Evolutionary conservation across 2,329 filamentous ascomycete genomes (phyloP), one percentile per base, ranked within the genome.

Genomic region (Aspergillus pseudotamarii): DNA sequence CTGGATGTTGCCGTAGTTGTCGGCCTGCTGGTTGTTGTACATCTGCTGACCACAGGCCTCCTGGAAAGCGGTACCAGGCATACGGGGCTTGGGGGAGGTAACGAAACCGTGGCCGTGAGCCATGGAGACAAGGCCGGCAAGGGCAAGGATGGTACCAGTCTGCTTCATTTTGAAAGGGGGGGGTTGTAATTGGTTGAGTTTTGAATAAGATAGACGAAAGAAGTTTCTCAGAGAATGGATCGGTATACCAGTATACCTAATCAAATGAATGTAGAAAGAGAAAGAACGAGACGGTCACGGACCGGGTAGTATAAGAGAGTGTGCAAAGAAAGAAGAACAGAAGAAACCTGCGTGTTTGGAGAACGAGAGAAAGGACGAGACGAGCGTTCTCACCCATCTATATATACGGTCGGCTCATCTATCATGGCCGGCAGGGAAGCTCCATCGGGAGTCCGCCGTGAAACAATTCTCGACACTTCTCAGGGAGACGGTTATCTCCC

Each of bases 1-100:
- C 74, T 88, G 85, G 66, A 88, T 76, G 74, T 87, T 88, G 68
- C 84, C 84, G 73, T 83, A 84, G 73, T 82, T 79, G 79, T 87
- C 85, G 19, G 82, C 78, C 41, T 67, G 66, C 76, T 85, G 82
- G 76, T 83, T 84, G 78, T 80, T 80, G 76, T 79, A 81, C 69
- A 86, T 81, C 74, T 86, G 84, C 65, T 81, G 71, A 60, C 86
- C 85, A 68, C 86, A 88, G 60, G 83, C 82, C 16, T 79, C 73
- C 64, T 79, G 71, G 79, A 86, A 84, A 66, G 83, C 84, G 51
- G 75, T 34, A 55, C 85, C 85, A 23, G 85, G 82, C 69, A 80
- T 75, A 70, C 86, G 83, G 55, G 82, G 76, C 28, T 72, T 65
- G 11, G 85, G 86, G 43, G 70, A 76, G 62, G 73, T 77, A 73